These are phyloP conservation scores for Themeda triandra DNA, from an alignment of 176 grass and related monocot genomes.

Conservation along the genomic window DNA sequence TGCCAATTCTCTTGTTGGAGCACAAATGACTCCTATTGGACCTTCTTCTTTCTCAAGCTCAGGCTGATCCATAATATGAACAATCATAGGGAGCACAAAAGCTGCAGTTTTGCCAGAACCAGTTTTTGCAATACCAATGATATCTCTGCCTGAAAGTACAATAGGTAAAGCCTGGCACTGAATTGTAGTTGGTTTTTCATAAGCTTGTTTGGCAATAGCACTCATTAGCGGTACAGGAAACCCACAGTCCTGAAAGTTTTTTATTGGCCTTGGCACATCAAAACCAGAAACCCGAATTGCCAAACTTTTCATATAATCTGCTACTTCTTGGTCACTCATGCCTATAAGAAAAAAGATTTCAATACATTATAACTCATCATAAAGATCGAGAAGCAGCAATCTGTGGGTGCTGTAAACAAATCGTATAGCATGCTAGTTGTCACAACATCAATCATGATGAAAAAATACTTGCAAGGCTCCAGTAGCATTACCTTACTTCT, in stretches of 20 bases:
- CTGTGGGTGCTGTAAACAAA: neutral
- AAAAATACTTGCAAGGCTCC: neutral
- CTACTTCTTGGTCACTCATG: conserved; percentile 75
- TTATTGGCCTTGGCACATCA: conserved; percentile 83
- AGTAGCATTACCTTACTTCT: neutral
- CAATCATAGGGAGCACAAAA: conserved; percentile 98
- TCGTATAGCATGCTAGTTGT: neutral
- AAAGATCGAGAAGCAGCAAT: conserved; percentile 18
- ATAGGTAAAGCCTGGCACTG: conserved; percentile 95
- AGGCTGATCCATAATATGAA: conserved; percentile 99
- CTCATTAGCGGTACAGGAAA: conserved; percentile 76
- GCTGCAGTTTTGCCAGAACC: conserved; percentile 98
- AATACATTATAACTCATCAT: conserved; percentile 19
- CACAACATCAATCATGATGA: neutral
- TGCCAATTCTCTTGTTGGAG: conserved; percentile 95
- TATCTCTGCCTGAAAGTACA: conserved; percentile 90
- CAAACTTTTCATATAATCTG: conserved; percentile 86
- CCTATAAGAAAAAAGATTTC: conserved; percentile 42
- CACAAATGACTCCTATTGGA: conserved; percentile 93
- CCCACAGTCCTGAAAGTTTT: conserved; percentile 83
- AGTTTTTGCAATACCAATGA: conserved; percentile 99
- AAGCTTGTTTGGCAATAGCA: conserved; percentile 86
- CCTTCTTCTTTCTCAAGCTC: conserved; percentile 97
- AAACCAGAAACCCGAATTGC: conserved; percentile 90
- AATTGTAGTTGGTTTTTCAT: conserved; percentile 97